A percentile compares a stretch with the other conserved stretches of the same genome.
These are phyloP conservation scores for Aspergillus ochraceoroseus DNA, from an alignment of 2,329 filamentous ascomycete species.

Conservation along the genomic window DNA sequence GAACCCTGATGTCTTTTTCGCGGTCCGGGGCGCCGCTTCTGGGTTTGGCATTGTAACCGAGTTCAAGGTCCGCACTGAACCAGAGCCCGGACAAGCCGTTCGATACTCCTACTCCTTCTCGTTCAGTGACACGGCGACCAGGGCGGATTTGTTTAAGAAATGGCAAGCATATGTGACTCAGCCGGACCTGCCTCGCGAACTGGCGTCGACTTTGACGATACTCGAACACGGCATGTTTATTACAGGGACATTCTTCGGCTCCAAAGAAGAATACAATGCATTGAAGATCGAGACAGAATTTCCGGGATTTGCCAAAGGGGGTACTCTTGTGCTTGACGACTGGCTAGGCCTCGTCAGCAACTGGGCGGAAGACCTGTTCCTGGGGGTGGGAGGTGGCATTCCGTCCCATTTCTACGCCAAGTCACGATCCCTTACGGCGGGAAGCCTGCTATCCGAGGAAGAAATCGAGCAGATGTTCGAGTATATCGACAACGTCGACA, in stretches of 20 bases:
- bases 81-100: conserved; percentile 44
- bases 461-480: conserved; percentile 50
- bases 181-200: conserved; percentile 53
- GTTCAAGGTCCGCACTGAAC: conserved; percentile 36
- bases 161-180: conserved; percentile 58
- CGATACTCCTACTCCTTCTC: conserved; percentile 55
- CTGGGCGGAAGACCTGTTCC: conserved; percentile 25
- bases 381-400: conserved; percentile 36
- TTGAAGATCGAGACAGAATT: conserved; percentile 28
- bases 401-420: conserved; percentile 54
- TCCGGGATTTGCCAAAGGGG: conserved; percentile 18
- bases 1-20: conserved; percentile 35
- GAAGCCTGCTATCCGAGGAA: conserved; percentile 47
- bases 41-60: conserved; percentile 40
- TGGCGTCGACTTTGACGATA: conserved; percentile 54
- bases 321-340: conserved; percentile 26
- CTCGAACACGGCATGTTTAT: conserved; percentile 54
- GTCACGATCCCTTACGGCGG: conserved; percentile 50
- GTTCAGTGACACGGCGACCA: conserved; percentile 47
- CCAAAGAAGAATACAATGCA: conserved; percentile 52
- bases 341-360: conserved; percentile 28
- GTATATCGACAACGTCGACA: conserved; percentile 48
- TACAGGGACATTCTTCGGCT: conserved; percentile 59
- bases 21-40: conserved; percentile 35
- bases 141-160: conserved; percentile 49